A percentile compares a stretch with the other conserved stretches of the same genome.
phyloP scores from a whole-genome alignment of 1,139 yeast species.

The Magnusiomyces fungicola region DNA sequence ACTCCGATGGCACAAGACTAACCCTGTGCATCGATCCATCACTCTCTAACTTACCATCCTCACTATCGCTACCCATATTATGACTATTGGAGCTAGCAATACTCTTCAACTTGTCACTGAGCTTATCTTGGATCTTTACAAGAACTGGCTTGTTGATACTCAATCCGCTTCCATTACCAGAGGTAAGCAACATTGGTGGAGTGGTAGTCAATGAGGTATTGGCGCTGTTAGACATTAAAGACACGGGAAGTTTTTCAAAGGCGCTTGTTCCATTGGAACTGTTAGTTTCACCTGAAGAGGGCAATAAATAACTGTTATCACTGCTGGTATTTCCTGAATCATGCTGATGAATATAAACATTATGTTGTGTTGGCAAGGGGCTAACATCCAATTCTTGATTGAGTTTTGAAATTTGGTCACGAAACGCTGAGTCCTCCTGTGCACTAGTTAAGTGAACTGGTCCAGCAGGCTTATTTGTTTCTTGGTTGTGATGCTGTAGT shows the following conservation, averaged over 20 bases:
- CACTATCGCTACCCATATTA: background rate
- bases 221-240: too few species aligned
- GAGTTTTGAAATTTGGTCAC: too few species aligned
- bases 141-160: background rate
- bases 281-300: too few species aligned
- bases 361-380: too few species aligned
- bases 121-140: conserved; percentile 1
- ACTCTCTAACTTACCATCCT: background rate
- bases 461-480: too few species aligned
- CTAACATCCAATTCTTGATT: too few species aligned
- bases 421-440: too few species aligned
- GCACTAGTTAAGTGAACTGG: too few species aligned
- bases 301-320: background rate
- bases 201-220: too few species aligned
- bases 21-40: background rate
- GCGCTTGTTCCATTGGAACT: too few species aligned
- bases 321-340: background rate
- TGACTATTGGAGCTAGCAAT: background rate
- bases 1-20: background rate
- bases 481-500: too few species aligned
- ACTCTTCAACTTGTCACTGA: background rate
- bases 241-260: background rate
- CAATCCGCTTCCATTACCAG: background rate
- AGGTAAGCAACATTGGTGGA: background rate
- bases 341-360: background rate